Conservation (phyloP, 1,139 yeast genomes). For the Hansenula lynferdii region DNA sequence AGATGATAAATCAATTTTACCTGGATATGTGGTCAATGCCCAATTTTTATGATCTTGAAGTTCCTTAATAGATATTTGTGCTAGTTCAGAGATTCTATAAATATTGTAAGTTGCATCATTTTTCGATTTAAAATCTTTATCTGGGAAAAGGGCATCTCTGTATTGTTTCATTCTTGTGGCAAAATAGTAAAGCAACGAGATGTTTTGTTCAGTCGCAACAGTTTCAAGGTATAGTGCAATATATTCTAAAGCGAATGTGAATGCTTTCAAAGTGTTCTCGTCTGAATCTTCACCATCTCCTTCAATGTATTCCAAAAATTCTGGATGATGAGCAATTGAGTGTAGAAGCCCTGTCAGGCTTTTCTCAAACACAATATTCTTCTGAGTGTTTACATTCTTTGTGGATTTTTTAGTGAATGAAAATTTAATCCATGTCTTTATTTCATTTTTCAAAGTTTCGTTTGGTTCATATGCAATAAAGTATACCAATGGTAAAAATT, state of each 20-base stretch:
- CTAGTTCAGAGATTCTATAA: constrained; percentile 67
- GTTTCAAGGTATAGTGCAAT: constrained; percentile 55
- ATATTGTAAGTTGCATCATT: constrained; percentile 32
- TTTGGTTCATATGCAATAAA: constrained; percentile 77
- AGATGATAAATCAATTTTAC: constrained; percentile 59
- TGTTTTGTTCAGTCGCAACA: constrained; percentile 61
- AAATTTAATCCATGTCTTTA: constrained; percentile 71
- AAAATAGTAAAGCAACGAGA: constrained; percentile 69
- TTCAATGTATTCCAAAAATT: constrained; percentile 44
- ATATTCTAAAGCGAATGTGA: constrained; percentile 51
- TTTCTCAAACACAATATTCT: constrained; percentile 53
- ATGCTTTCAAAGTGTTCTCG: constrained; percentile 32
- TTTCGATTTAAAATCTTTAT: constrained; percentile 31
- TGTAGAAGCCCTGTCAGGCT: constrained; percentile 65
- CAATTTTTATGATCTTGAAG: constrained; percentile 56
- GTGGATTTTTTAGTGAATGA: constrained; percentile 38
- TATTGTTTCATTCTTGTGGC: constrained; percentile 81
- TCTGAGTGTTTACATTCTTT: constrained; percentile 23
- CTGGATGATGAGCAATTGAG: constrained; percentile 71
- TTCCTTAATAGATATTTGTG: constrained; percentile 61
- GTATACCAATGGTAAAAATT: constrained; percentile 63
- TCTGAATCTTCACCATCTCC: constrained; percentile 20
- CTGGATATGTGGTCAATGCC: constrained; percentile 80
- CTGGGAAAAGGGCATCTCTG: constrained; percentile 48
- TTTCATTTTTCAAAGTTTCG: constrained; percentile 39